These are phyloP conservation scores for Vitis hybrid DNA, from an alignment of 177 flowering plant species.

Conservation along the genomic window DNA sequence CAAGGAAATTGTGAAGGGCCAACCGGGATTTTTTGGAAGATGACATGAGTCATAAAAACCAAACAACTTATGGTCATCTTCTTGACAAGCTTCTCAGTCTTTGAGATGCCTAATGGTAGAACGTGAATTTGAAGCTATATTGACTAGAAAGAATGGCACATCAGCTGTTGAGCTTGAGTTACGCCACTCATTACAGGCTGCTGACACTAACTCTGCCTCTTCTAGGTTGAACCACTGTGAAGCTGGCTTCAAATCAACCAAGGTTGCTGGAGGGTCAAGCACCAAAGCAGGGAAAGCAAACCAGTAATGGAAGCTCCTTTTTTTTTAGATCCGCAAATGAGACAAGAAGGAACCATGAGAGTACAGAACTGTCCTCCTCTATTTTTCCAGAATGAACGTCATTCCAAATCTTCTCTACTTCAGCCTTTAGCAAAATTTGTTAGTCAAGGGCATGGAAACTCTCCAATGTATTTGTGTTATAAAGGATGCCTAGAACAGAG, in stretches of 20 bases:
- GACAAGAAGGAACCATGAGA: conserved; percentile 83
- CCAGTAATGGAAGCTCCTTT: conserved; percentile 88
- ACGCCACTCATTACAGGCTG: conserved; percentile 95
- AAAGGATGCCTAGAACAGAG: conserved; percentile 80
- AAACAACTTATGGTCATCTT: conserved; percentile 67
- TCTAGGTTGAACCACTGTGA: conserved; percentile 61
- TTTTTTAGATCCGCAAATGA: conserved; percentile 94
- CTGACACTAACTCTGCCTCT: conserved; percentile 79
- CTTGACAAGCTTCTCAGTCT: conserved; percentile 72
- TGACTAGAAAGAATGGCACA: conserved; percentile 80
- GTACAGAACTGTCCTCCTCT: conserved; percentile 64
- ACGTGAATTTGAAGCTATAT: conserved; percentile 52
- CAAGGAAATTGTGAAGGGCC: conserved; percentile 97
- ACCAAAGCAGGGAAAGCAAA: conserved; percentile 93
- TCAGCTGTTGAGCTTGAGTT: conserved; percentile 66
- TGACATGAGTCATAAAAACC: conserved; percentile 97
- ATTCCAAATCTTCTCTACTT: conserved; percentile 94
- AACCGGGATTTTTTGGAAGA: conserved; percentile 87
- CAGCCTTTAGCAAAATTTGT: conserved; percentile 60
- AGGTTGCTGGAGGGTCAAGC: conserved; percentile 82
- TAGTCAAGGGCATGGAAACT: conserved; percentile 72
- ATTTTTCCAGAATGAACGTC: conserved; percentile 85
- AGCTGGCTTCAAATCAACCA: conserved; percentile 71
- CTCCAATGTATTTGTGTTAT: conserved; percentile 87
- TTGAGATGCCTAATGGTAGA: conserved; percentile 65